Evolutionary conservation across 305 asterid genomes (phyloP).

Genomic region (Andrographis paniculata): DNA sequence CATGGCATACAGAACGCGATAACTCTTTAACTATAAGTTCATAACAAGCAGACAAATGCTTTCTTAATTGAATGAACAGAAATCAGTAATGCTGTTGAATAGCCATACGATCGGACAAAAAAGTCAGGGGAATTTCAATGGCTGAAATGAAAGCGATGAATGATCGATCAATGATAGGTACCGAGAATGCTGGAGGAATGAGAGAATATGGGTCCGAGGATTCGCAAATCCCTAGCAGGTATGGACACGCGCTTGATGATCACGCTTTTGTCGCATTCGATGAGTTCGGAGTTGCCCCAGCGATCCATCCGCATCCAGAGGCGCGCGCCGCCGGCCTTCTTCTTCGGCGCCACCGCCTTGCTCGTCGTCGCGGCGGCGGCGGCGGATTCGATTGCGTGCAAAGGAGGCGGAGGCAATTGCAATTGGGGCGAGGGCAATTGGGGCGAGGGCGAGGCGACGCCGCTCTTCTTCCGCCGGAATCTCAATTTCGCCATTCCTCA

Average conservation of each 20-base stretch:
- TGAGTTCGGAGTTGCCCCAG: constrained; percentile 76
- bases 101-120: too few species aligned
- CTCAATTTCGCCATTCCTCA: constrained; percentile 51
- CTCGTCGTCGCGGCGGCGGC: constrained; percentile 24
- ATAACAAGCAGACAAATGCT: too few species aligned
- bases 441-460: constrained; percentile 4
- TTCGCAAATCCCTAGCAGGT: constrained; percentile 88
- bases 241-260: constrained; percentile 73
- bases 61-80: too few species aligned
- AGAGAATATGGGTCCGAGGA: constrained; percentile 87
- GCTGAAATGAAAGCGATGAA: too few species aligned
- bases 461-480: constrained; percentile 62
- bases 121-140: too few species aligned
- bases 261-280: constrained; percentile 77
- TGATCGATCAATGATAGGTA: constrained; percentile 19
- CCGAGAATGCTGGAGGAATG: constrained; percentile 93
- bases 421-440: constrained; percentile 11
- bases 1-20: too few species aligned
- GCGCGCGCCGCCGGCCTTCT: constrained; percentile 67
- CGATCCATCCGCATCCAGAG: constrained; percentile 96
- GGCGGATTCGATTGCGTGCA: constrained; percentile 29
- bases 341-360: constrained; percentile 38
- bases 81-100: too few species aligned
- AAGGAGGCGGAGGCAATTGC: constrained; percentile 31
- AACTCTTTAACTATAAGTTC: too few species aligned